Base-by-base conservation (phyloP, 768 basidiomycete genomes). In the Kwoniella dejecticola region DNA sequence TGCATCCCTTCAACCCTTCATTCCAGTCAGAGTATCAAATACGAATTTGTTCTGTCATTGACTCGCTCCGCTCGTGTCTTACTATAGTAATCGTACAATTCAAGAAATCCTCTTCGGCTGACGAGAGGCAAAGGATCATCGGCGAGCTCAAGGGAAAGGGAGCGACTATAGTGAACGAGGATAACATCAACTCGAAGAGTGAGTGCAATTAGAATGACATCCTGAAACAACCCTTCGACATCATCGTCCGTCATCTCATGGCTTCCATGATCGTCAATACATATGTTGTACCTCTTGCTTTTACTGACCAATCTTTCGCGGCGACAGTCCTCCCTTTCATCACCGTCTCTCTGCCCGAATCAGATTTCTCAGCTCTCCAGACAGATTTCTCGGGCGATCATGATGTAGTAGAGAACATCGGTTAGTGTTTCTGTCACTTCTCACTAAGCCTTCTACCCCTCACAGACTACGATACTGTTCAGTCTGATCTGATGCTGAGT, bases 391-490 rank as follows among this genome's bases (percentile, higher is more conserved):
- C 87, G 82, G 74, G 91, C 87, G 17, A 86, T 85, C 4, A 89
- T 89, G 21, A 82, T 84, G 42, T 91, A 86, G 69, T 91, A 86
- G 42, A 92, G 81, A 53, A 86, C 84, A 70, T 91, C 83, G 46
- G 81, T 86, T 75, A 90, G 90, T 21, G 85, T 19, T 80, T n/a
- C 83, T 29, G 12, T 44, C 30, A 13, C 21, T 26, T 26, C n/a
- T n/a, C n/a, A n/a, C n/a, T n/a, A n/a, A n/a, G n/a, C n/a, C n/a
- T n/a, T n/a, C n/a, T n/a, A n/a, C n/a, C n/a, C n/a, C n/a, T n/a
- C n/a, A n/a, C n/a, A n/a, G n/a, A n/a, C n/a, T n/a, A n/a, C n/a
- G n/a, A n/a, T n/a, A n/a, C n/a, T n/a, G 21, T 2, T 36, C 21
- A 15, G 12, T 15, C 19, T 5, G 21, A 30, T n/a, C 10, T 27